Conservation (phyloP, 441 rosid genomes). For the Monsonia emarginata region DNA sequence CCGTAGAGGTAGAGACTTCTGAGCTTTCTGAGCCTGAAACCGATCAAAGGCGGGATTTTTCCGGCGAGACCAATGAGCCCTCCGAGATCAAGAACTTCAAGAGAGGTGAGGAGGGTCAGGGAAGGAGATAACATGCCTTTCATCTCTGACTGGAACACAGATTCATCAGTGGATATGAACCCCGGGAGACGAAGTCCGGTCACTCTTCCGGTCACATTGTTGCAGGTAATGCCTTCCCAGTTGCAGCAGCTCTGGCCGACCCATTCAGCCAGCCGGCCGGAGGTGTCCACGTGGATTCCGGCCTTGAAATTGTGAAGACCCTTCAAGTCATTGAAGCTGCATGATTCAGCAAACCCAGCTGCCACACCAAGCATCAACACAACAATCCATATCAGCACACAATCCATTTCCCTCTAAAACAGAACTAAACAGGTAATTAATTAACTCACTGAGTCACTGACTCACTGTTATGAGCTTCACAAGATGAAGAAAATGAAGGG, state of each 20-base stretch:
- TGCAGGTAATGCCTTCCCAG: conserved; percentile 45
- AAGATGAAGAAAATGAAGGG: conserved; percentile 1
- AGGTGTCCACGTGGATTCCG: conserved; percentile 32
- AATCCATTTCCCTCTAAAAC: conserved; percentile 24
- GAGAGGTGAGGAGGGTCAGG: conserved; percentile 28
- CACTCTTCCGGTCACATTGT: conserved; percentile 32
- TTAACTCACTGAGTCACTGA: too few relatives aligned
- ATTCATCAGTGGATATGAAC: conserved; percentile 29
- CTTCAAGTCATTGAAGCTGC: conserved; percentile 32
- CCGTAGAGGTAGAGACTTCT: conserved; percentile 35
- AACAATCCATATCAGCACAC: conserved; percentile 18
- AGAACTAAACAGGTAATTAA: neutral
- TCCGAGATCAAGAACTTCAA: conserved; percentile 44
- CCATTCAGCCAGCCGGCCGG: conserved; percentile 36
- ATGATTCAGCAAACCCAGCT: conserved; percentile 18
- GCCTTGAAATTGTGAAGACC: conserved; percentile 34
- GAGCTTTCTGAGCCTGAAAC: conserved; percentile 30
- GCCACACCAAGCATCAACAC: conserved; percentile 15
- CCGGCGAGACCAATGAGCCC: conserved; percentile 35
- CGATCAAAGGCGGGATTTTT: conserved; percentile 32
- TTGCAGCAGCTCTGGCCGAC: conserved; percentile 31
- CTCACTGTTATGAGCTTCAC: conserved; percentile 4
- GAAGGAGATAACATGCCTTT: conserved; percentile 38
- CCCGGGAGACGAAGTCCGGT: conserved; percentile 35
- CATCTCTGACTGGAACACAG: conserved; percentile 35